Percentiles rank a stretch among this genome's conserved stretches.
These are phyloP conservation scores for Herpetospermum pedunculosum DNA, from an alignment of 306 rosid species.

Conservation along the genomic window DNA sequence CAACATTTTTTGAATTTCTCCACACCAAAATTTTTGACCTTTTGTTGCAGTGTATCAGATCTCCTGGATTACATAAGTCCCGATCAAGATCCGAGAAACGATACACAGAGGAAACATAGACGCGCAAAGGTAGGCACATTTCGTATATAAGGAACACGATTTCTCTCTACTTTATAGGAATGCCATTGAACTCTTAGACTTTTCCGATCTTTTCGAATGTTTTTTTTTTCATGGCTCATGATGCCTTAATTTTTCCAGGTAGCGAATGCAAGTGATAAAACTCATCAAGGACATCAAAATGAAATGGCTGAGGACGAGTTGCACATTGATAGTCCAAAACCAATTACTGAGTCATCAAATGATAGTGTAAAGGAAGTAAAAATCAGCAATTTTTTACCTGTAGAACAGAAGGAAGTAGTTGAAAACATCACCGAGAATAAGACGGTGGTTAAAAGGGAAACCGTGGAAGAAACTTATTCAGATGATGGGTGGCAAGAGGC, in stretches of 20 bases:
- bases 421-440: constrained; percentile 16
- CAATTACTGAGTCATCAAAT: constrained; percentile 11
- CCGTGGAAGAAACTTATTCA: constrained; percentile 43
- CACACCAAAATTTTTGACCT: constrained; percentile 20
- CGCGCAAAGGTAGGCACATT: constrained; percentile 62
- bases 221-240: constrained; percentile 1
- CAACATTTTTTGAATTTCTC: constrained; percentile 8
- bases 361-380: constrained; percentile 20
- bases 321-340: constrained; percentile 27
- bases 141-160: background rate
- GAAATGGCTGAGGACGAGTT: constrained; percentile 20
- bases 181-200: background rate
- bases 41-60: constrained; percentile 82
- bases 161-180: background rate
- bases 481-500: constrained; percentile 99
- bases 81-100: constrained; percentile 52
- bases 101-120: constrained; percentile 67
- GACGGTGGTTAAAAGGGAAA: constrained; percentile 23
- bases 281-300: constrained; percentile 26
- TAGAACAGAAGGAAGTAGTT: constrained; percentile 33
- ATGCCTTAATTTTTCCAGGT: constrained; percentile 32
- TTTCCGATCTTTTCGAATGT: background rate
- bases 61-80: constrained; percentile 92
- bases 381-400: constrained; percentile 16
- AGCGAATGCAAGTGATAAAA: constrained; percentile 36